phyloP scores from a whole-genome alignment of 2,329 filamentous ascomycete species.

The Ophiocordyceps camponoti-saundersi region DNA sequence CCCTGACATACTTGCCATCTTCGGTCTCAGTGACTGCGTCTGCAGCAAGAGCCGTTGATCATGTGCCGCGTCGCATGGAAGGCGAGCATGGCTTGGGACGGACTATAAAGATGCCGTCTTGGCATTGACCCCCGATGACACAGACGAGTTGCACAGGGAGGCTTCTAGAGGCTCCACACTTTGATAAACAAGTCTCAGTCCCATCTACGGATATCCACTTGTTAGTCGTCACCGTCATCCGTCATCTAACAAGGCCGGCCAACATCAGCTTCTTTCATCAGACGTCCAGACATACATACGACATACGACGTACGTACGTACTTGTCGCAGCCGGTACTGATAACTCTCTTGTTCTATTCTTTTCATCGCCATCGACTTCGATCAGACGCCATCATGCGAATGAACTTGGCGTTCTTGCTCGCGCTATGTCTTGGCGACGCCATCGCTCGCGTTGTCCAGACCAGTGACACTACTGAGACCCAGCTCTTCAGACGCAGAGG shows the following conservation, averaged over 20 bases:
- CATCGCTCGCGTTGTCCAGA: slow-evolving; percentile 1
- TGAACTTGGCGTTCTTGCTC: background rate
- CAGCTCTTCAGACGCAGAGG: background rate
- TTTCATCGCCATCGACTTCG: background rate
- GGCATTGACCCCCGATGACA: background rate
- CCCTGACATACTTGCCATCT: too few relatives aligned
- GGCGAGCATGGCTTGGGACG: background rate
- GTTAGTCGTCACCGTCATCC: too few relatives aligned
- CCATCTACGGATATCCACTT: too few relatives aligned
- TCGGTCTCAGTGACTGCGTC: too few relatives aligned
- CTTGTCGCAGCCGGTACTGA: too few relatives aligned
- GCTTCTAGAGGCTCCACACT: too few relatives aligned
- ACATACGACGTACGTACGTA: too few relatives aligned
- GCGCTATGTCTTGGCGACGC: background rate
- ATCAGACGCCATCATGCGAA: background rate
- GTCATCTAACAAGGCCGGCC: too few relatives aligned
- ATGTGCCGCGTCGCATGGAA: background rate
- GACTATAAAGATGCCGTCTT: background rate
- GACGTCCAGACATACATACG: too few relatives aligned
- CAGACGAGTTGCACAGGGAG: background rate
- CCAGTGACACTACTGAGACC: background rate
- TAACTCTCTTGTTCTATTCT: too few relatives aligned
- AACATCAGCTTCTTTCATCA: too few relatives aligned
- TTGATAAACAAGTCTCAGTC: too few relatives aligned
- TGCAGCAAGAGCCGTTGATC: background rate